Evolutionary conservation across 805 yeast species (phyloP).

Genomic region (Blastobotrys muscicola): DNA sequence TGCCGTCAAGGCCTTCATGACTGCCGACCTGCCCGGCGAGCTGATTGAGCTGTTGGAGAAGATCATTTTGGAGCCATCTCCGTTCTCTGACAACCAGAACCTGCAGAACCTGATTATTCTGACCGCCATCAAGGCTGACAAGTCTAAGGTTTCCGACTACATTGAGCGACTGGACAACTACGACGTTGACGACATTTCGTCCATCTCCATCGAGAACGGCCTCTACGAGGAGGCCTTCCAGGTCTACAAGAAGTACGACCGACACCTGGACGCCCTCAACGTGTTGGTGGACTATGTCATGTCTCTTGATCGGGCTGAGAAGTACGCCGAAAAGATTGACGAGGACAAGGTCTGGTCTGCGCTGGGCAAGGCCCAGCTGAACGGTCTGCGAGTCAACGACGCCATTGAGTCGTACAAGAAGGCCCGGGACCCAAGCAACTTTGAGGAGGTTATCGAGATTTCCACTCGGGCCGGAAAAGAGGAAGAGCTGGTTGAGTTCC

Average conservation of each 20-base stretch:
- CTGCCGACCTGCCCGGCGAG: conserved; percentile 84
- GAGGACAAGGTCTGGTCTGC: conserved; percentile 86
- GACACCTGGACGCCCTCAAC: conserved; percentile 68
- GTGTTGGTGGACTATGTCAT: conserved; percentile 87
- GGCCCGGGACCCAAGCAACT: conserved; percentile 87
- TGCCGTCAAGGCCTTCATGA: conserved; percentile 94
- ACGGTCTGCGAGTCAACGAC: conserved; percentile 85
- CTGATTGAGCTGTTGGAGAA: conserved; percentile 91
- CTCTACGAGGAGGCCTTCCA: conserved; percentile 90
- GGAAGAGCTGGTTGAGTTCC: conserved; percentile 80
- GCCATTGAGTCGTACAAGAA: conserved; percentile 86
- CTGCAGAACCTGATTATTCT: conserved; percentile 85
- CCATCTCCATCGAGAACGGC: conserved; percentile 80
- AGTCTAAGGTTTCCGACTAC: conserved; percentile 70
- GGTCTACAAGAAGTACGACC: conserved; percentile 77
- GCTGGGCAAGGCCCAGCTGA: conserved; percentile 90
- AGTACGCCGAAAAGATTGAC: conserved; percentile 84
- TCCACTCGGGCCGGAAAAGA: conserved; percentile 94
- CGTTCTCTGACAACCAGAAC: conserved; percentile 90
- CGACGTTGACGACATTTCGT: conserved; percentile 91
- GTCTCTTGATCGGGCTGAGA: conserved; percentile 91
- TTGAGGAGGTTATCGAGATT: conserved; percentile 83
- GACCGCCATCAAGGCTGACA: conserved; percentile 94
- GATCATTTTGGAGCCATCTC: conserved; percentile 93
- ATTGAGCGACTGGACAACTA: conserved; percentile 84